Percentiles rank a stretch among this genome's conserved stretches.
Evolutionary conservation across 768 basidiomycete species (phyloP).

Genomic region (Mycena amicta): DNA sequence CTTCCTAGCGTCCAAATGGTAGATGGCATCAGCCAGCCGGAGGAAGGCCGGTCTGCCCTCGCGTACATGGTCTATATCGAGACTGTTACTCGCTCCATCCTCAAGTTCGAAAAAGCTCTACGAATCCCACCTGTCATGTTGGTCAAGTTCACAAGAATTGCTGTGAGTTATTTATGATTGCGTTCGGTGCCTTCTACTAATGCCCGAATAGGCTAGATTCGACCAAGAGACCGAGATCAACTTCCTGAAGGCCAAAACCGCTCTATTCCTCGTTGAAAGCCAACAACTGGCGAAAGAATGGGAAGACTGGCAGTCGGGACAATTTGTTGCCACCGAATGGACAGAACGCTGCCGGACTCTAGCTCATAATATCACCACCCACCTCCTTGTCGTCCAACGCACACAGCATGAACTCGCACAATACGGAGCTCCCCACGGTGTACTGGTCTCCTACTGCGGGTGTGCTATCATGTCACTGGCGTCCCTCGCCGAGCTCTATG

Average conservation of each 20-base stretch:
- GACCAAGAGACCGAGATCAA: slow-evolving; percentile 3
- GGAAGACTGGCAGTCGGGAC: background rate
- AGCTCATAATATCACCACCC: background rate
- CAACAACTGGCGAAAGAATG: slow-evolving; percentile 4
- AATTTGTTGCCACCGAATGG: slow-evolving; percentile 1
- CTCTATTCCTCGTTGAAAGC: background rate
- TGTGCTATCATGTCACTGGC: slow-evolving; percentile 4
- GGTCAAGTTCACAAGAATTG: slow-evolving; percentile 2
- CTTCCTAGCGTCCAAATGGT: background rate
- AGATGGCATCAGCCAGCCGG: background rate
- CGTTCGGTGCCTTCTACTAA: background rate
- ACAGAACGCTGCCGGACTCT: background rate
- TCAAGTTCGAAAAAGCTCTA: background rate
- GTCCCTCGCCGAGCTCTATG: slow-evolving; percentile 7
- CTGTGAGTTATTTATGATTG: slow-evolving; percentile 3
- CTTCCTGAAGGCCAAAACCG: slow-evolving; percentile 5
- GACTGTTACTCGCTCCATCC: background rate
- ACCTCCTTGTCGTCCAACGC: background rate
- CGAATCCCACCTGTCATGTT: background rate
- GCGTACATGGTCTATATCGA: slow-evolving; percentile 12
- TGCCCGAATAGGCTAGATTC: background rate
- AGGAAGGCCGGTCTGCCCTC: slow-evolving; percentile 9
- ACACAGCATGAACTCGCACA: background rate
- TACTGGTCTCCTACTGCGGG: background rate
- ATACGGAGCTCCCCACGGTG: background rate